phyloP scores from a whole-genome alignment of 2,329 filamentous ascomycete genomes.

The Elsinoe arachidis region DNA sequence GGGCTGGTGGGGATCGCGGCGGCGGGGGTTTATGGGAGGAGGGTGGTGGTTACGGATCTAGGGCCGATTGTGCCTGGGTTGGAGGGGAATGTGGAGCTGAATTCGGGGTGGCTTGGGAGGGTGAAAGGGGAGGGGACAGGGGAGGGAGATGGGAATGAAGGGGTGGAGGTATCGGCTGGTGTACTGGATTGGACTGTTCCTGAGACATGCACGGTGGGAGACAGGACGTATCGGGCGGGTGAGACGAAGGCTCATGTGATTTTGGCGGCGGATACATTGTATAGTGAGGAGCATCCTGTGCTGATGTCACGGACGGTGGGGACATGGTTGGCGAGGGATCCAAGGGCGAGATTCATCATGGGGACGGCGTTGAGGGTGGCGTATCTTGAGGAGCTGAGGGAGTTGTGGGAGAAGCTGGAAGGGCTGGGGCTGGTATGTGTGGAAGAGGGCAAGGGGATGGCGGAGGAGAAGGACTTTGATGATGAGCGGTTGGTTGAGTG shows the following conservation, averaged over 20 bases:
- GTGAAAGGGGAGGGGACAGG: constrained; percentile 14
- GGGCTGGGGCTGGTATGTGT: constrained; percentile 29
- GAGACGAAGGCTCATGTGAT: constrained; percentile 29
- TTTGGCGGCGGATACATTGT: constrained; percentile 36
- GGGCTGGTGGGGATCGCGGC: constrained; percentile 32
- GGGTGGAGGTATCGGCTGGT: constrained; percentile 16
- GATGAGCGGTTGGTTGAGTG: constrained; percentile 32
- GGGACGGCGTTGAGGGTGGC: constrained; percentile 33
- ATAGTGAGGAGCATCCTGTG: constrained; percentile 34
- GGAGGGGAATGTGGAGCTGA: constrained; percentile 28
- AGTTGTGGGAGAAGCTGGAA: constrained; percentile 34
- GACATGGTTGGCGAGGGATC: constrained; percentile 27
- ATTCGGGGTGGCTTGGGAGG: constrained; percentile 18
- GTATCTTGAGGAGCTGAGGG: constrained; percentile 36
- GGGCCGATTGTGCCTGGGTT: constrained; percentile 27
- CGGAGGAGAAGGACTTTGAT: constrained; percentile 26
- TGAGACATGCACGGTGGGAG: not conserved
- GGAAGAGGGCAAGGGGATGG: constrained; percentile 26
- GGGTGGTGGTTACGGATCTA: constrained; percentile 29
- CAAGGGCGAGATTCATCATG: constrained; percentile 29
- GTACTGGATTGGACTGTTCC: constrained; percentile 16
- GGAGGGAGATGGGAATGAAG: not conserved
- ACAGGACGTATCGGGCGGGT: not conserved
- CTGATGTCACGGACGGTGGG: constrained; percentile 30
- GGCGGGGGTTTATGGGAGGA: constrained; percentile 24